Conservation (phyloP, 192 early-diverging fungal genomes). For the Backusella australiensis region DNA sequence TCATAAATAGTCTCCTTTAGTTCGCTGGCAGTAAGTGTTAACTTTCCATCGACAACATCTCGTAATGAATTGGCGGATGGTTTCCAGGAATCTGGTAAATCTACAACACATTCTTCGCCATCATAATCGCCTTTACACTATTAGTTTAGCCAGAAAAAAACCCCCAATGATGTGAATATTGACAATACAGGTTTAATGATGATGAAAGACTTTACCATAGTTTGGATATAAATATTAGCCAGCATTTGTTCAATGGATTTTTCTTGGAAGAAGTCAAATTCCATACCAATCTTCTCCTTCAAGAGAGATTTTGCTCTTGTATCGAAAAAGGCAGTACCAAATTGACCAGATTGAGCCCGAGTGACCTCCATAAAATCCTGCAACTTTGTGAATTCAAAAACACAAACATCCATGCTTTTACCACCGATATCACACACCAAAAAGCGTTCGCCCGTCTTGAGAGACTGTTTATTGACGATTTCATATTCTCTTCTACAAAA, state of each 20-base stretch:
- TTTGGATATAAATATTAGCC: background rate
- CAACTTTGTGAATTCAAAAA: background rate
- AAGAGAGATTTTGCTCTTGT: background rate
- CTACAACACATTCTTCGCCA: background rate
- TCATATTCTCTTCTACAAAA: background rate
- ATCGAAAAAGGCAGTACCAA: background rate
- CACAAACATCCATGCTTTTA: background rate
- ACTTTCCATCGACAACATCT: slow-evolving; percentile 16
- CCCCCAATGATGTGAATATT: background rate
- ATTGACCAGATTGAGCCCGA: background rate
- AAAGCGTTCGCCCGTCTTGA: background rate
- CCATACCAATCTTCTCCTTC: background rate
- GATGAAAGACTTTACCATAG: background rate
- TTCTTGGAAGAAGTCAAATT: background rate
- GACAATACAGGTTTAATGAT: background rate
- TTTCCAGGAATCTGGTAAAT: background rate
- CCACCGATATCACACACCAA: background rate
- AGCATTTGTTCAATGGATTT: background rate
- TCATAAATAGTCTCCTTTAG: slow-evolving; percentile 44
- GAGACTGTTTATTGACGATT: background rate
- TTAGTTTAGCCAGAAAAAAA: background rate
- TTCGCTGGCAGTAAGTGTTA: slow-evolving; percentile 35
- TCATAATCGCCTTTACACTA: background rate
- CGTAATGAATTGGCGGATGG: background rate
- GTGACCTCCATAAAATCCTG: background rate